These are phyloP conservation scores for Ustilago loliicola DNA, from an alignment of 1,284 basidiomycete species.

Conservation along the genomic window DNA sequence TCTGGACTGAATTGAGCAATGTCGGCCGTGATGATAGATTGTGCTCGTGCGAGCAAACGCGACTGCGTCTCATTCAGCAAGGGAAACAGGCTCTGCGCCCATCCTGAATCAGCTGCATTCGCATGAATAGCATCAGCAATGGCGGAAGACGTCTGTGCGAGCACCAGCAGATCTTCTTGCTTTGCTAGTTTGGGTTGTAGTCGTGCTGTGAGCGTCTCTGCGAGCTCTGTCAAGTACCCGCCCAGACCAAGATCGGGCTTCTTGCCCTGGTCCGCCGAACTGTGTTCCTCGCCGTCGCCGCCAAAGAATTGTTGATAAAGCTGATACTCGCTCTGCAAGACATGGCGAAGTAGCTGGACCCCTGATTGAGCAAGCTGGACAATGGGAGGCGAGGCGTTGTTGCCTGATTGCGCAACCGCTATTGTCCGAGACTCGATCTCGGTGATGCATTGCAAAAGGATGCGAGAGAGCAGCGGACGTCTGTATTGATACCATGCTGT, in stretches of 20 bases:
- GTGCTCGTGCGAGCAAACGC: conserved; percentile 35
- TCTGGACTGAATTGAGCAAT: conserved; percentile 34
- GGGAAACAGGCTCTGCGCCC: conserved; percentile 20
- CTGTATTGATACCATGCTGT: conserved; percentile 54
- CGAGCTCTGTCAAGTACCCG: conserved; percentile 26
- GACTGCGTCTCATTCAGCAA: conserved; percentile 40
- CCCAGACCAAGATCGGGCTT: conserved; percentile 19
- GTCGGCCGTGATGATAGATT: conserved; percentile 28
- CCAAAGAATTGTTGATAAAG: conserved; percentile 43
- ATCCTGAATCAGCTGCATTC: background rate
- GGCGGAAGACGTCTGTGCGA: conserved; percentile 15
- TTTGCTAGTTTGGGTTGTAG: conserved; percentile 31
- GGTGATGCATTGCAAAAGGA: conserved; percentile 35
- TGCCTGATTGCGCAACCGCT: background rate
- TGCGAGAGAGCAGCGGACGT: conserved; percentile 34
- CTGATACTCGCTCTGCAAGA: conserved; percentile 28
- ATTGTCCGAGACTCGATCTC: conserved; percentile 29
- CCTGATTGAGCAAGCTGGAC: conserved; percentile 18
- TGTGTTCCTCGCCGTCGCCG: background rate
- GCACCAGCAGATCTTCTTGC: conserved; percentile 29
- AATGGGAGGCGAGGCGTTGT: conserved; percentile 2
- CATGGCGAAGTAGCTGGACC: conserved; percentile 2
- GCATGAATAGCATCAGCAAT: conserved; percentile 15
- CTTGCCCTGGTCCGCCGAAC: background rate
- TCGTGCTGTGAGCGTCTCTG: conserved; percentile 24